Evolutionary conservation across 2,329 filamentous ascomycete genomes (phyloP).

Genomic region (Aspergillus sp.): DNA sequence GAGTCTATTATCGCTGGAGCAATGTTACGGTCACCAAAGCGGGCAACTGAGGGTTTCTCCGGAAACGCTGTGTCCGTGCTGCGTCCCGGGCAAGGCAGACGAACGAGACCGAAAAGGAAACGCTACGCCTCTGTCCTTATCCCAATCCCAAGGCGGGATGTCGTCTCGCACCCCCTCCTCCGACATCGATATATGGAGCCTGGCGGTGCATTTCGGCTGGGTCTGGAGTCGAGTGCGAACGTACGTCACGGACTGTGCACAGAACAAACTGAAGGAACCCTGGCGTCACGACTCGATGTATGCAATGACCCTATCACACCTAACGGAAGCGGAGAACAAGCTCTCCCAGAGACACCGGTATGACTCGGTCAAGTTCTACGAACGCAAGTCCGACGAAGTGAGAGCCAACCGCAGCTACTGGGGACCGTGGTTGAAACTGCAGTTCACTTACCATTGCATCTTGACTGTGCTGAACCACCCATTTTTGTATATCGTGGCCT

Average conservation of each 20-base stretch:
- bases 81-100: slow-evolving; percentile 13
- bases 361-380: slow-evolving; percentile 46
- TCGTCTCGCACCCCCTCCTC: slow-evolving; percentile 17
- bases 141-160: too few relatives aligned
- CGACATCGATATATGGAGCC: slow-evolving; percentile 46
- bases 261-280: slow-evolving; percentile 42
- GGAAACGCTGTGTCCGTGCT: slow-evolving; percentile 35
- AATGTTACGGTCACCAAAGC: slow-evolving; percentile 43
- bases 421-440: slow-evolving; percentile 46
- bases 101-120: slow-evolving; percentile 8
- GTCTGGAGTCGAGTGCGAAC: slow-evolving; percentile 41
- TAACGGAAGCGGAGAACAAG: slow-evolving; percentile 43
- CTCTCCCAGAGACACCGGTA: slow-evolving; percentile 46
- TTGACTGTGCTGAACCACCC: slow-evolving; percentile 47
- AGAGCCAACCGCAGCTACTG: slow-evolving; percentile 42
- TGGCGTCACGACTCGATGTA: slow-evolving; percentile 48
- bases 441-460: slow-evolving; percentile 48
- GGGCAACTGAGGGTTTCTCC: slow-evolving; percentile 37
- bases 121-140: too few relatives aligned
- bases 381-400: slow-evolving; percentile 42
- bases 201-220: slow-evolving; percentile 44
- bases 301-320: slow-evolving; percentile 43
- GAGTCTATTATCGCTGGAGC: slow-evolving; percentile 45
- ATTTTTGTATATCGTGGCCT: slow-evolving; percentile 46
- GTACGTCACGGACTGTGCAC: slow-evolving; percentile 44